Percentiles rank a stretch among this genome's conserved stretches.
These are phyloP conservation scores for Echeveria elegans DNA, from an alignment of 164 flowering plant species.

Conservation along the genomic window DNA sequence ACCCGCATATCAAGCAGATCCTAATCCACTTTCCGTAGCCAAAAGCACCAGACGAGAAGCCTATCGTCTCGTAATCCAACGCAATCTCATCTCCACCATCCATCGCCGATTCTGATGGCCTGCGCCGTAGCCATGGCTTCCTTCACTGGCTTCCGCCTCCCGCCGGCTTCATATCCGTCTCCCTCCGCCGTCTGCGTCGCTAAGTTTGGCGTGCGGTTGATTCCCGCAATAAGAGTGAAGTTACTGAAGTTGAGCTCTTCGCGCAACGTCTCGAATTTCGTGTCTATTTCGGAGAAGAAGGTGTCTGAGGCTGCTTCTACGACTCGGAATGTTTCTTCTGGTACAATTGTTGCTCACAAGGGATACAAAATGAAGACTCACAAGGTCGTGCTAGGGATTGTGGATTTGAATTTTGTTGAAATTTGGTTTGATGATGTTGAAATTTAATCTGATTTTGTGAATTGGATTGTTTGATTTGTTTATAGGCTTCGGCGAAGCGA, in stretches of 20 bases:
- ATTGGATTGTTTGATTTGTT: not conserved
- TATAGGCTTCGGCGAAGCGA: slow-evolving; percentile 93
- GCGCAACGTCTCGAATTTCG: slow-evolving; percentile 29
- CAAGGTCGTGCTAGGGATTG: slow-evolving; percentile 38
- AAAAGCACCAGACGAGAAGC: too few relatives aligned
- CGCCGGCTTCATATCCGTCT: not conserved
- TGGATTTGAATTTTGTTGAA: not conserved
- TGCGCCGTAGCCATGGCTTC: not conserved
- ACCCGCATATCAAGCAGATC: too few relatives aligned
- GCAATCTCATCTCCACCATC: not conserved
- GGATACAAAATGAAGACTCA: slow-evolving; percentile 95
- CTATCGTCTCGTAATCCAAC: not conserved
- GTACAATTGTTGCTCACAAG: slow-evolving; percentile 56
- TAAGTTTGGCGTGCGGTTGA: not conserved
- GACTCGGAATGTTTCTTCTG: slow-evolving; percentile 20
- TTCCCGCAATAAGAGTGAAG: not conserved
- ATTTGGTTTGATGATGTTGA: not conserved
- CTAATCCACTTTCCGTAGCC: not conserved
- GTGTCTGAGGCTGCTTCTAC: slow-evolving; percentile 16
- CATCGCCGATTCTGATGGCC: not conserved
- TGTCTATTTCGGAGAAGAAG: slow-evolving; percentile 18
- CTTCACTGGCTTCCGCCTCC: not conserved
- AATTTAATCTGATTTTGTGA: not conserved
- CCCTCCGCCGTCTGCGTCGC: slow-evolving; percentile 2
- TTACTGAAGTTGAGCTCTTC: slow-evolving; percentile 39